Evolutionary conservation across 108 stramenopile species (phyloP).

Genomic region (Skeletonema grethae): DNA sequence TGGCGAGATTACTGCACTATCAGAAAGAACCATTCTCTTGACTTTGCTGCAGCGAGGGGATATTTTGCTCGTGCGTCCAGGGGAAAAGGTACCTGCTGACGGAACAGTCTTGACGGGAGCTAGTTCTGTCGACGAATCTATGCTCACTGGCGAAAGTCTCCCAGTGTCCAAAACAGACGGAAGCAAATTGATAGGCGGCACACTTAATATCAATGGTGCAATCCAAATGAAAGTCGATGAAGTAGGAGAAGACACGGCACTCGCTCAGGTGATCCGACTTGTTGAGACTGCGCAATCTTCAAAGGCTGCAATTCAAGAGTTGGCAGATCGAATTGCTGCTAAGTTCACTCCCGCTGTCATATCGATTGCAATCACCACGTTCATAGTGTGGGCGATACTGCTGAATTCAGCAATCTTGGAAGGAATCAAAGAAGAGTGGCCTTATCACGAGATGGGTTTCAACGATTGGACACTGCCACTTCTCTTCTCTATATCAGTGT

Average conservation of each 20-base stretch:
- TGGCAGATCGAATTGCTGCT: slow-evolving; percentile 76
- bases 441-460: slow-evolving; percentile 52
- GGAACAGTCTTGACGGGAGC: slow-evolving; percentile 79
- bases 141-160: slow-evolving; percentile 82
- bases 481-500: slow-evolving; percentile 77
- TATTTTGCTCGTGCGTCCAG: slow-evolving; percentile 70
- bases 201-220: slow-evolving; percentile 56
- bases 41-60: slow-evolving; percentile 64
- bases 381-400: slow-evolving; percentile 66
- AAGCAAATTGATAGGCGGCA: slow-evolving; percentile 67
- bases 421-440: slow-evolving; percentile 56
- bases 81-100: slow-evolving; percentile 82
- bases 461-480: slow-evolving; percentile 74
- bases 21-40: slow-evolving; percentile 44
- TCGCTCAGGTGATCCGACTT: slow-evolving; percentile 77
- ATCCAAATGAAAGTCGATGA: slow-evolving; percentile 52
- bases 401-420: slow-evolving; percentile 40
- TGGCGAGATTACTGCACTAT: slow-evolving; percentile 3
- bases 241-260: slow-evolving; percentile 62
- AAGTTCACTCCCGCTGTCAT: slow-evolving; percentile 79
- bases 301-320: slow-evolving; percentile 80
- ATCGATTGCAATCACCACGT: slow-evolving; percentile 56
- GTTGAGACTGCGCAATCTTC: slow-evolving; percentile 82
- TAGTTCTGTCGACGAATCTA: slow-evolving; percentile 80
- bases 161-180: slow-evolving; percentile 65